A percentile compares a stretch with the other conserved stretches of the same genome.
Evolutionary conservation across 2,329 filamentous ascomycete genomes (phyloP).

Genomic region (Colletotrichum neosansevieriae): DNA sequence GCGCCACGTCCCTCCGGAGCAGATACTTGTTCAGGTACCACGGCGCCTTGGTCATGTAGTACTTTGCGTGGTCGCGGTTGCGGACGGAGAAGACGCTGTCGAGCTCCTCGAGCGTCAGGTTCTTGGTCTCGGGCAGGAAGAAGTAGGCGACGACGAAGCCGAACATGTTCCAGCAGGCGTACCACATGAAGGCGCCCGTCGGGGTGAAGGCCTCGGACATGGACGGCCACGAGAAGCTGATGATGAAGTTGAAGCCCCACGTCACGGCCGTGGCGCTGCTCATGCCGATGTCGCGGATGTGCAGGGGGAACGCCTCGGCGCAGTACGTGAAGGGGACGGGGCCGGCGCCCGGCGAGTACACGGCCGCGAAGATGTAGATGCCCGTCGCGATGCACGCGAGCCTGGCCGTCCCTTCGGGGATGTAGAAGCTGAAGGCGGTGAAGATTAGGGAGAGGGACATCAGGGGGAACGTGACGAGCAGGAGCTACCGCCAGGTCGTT

Average conservation of each 20-base stretch:
- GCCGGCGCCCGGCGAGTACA: conserved; percentile 64
- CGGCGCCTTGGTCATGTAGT: conserved; percentile 48
- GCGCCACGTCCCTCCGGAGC: conserved; percentile 46
- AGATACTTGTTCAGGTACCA: conserved; percentile 50
- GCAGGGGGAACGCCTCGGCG: conserved; percentile 69
- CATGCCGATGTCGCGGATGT: conserved; percentile 68
- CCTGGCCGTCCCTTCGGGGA: conserved; percentile 45
- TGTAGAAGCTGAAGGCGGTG: conserved; percentile 63
- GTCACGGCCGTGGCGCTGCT: conserved; percentile 54
- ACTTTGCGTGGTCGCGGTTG: conserved; percentile 48
- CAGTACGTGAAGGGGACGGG: conserved; percentile 72
- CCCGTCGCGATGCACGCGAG: conserved; percentile 52
- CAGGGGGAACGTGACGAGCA: conserved; percentile 69
- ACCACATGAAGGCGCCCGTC: conserved; percentile 55
- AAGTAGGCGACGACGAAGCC: conserved; percentile 51
- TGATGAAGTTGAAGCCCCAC: conserved; percentile 56
- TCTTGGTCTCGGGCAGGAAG: conserved; percentile 52
- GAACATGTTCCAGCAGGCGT: conserved; percentile 52
- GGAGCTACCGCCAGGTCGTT: conserved; percentile 24
- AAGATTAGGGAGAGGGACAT: conserved; percentile 68
- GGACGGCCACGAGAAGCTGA: conserved; percentile 51
- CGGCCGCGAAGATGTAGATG: conserved; percentile 55
- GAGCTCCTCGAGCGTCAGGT: conserved; percentile 50
- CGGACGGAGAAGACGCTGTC: conserved; percentile 50
- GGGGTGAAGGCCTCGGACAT: conserved; percentile 43